Evolutionary conservation across 768 basidiomycete genomes (phyloP), one percentile per base, ranked within the genome.

Genomic region (Boletus sp.): DNA sequence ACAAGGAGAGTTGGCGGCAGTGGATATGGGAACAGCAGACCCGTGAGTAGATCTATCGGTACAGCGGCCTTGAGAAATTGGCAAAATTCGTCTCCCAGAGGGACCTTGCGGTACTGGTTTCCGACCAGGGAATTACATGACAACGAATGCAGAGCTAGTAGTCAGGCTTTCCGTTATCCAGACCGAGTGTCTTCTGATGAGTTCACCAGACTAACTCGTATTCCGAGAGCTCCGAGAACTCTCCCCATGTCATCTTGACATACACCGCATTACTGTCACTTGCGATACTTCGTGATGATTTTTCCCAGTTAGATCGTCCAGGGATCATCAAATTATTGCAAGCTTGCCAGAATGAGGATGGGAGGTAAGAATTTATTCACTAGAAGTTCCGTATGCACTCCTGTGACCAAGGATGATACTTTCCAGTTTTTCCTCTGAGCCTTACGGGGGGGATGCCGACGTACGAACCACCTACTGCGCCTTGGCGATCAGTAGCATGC

Each of bases 11-110:
- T 0, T 96, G 89, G 87, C 74, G 74, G 44, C 76, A 83, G 51
- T 98, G 95, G 95, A 81, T 98, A 45, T 99, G 95, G 92, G 80
- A 77, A 21, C 87, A 94, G 67, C 90, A 97, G 60, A 81, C 79
- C 40, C 72, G 90, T 88, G 48, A 58, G 58, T 47, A 46, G 23
- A 62, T 54, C 39, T 44, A 23, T 55, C 19, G 42, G 34, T 34
- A 30, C 49, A 25, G n/a, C 21, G 29, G 32, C 37, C n/a, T 34
- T 21, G 47, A 33, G n/a, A 25, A 21, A 46, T 9, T 52, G 48
- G 59, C 25, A 43, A 19, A 8, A 33, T 45, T 35, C 32, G 32
- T 43, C 30, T 40, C 33, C 32, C 60, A 88, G 86, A 67, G 19
- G 85, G 86, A 15, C 69, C 69, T 49, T 74, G 78, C 68, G 88